Conservation (phyloP, 495 filamentous ascomycete species). For the Talaromyces borbonicus region DNA sequence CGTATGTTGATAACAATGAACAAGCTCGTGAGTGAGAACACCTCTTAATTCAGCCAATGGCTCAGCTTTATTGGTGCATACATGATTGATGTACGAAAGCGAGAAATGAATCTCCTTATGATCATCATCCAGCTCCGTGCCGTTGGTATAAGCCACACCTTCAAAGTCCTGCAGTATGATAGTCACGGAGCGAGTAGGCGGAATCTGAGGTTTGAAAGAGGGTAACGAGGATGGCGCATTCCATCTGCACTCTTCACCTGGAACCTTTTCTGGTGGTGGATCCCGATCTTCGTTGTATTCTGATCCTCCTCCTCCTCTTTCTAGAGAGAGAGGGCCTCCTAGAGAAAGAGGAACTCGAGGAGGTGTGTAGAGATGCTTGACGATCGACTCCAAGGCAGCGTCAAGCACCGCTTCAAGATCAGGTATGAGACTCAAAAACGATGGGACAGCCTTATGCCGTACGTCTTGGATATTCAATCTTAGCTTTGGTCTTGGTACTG, state of each 20-base stretch:
- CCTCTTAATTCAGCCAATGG: conserved; percentile 61
- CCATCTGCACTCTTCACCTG: too few relatives aligned
- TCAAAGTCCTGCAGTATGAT: conserved; percentile 68
- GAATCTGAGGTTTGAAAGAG: conserved; percentile 28
- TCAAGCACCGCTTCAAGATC: conserved; percentile 49
- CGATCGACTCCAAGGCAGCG: conserved; percentile 52
- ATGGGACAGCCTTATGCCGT: conserved; percentile 46
- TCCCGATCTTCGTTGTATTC: neutral
- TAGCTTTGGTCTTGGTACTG: conserved; percentile 48
- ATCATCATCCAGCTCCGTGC: conserved; percentile 70
- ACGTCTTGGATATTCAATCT: conserved; percentile 64
- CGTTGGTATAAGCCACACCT: conserved; percentile 84
- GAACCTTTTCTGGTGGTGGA: neutral
- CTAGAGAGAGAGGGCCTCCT: too few relatives aligned
- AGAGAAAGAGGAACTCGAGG: too few relatives aligned
- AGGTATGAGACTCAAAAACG: conserved; percentile 52
- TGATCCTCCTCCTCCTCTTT: conserved; percentile 6
- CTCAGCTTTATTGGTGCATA: conserved; percentile 28
- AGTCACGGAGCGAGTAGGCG: conserved; percentile 68
- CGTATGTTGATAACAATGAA: conserved; percentile 90
- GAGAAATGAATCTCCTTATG: conserved; percentile 95
- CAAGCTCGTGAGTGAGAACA: conserved; percentile 84
- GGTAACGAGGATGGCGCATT: neutral
- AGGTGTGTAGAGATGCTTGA: conserved; percentile 52
- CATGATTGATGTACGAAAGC: conserved; percentile 56